Evolutionary conservation across 2,329 filamentous ascomycete species (phyloP), one percentile per base, ranked within the genome.

Genomic region (Colletotrichum truncatum): DNA sequence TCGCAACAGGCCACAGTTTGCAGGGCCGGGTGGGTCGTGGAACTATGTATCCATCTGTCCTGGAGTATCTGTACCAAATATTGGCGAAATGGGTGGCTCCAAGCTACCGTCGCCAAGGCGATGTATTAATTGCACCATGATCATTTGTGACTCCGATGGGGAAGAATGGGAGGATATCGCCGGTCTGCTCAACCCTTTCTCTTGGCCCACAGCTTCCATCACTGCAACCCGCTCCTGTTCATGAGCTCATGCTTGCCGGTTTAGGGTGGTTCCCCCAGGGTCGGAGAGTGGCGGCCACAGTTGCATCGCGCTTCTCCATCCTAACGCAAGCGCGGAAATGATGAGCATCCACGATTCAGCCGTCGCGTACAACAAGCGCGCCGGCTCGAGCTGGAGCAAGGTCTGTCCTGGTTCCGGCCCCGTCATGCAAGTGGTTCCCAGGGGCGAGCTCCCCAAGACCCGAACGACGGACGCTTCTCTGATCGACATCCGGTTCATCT

Each of bases 281-380:
- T 41, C 32, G 48, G 56, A 36, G 36, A 54, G 25, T 61, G 41
- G 63, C 43, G 43, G 41, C 9, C 34, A 36, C 25, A 51, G 28
- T 39, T 43, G 41, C 23, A 61, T 49, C 57, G 62, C 62, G 62
- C 62, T 61, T 65, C 55, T 49, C 39, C 41, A 28, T 62, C 48
- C 32, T 8, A 62, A 61, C 56, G 32, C 49, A 62, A 65, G 62
- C 62, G 62, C 62, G 56, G 62, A 45, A 61, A 62, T 49, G 57
- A 62, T 32, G 25, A 21, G 16, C 55, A 46, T 34, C 30, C 26
- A 62, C 56, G 41, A 28, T 54, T 49, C 48, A 34, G 55, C 49
- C 26, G 49, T 65, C 49, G 36, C 49, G 49, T 41, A 54, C 21
- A 5, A 59, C 60, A 65, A 65, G 56, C 62, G 62, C 62, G 57